Base-by-base conservation (phyloP, 306 rosid genomes). In the Pterocarpus macrocarpus region DNA sequence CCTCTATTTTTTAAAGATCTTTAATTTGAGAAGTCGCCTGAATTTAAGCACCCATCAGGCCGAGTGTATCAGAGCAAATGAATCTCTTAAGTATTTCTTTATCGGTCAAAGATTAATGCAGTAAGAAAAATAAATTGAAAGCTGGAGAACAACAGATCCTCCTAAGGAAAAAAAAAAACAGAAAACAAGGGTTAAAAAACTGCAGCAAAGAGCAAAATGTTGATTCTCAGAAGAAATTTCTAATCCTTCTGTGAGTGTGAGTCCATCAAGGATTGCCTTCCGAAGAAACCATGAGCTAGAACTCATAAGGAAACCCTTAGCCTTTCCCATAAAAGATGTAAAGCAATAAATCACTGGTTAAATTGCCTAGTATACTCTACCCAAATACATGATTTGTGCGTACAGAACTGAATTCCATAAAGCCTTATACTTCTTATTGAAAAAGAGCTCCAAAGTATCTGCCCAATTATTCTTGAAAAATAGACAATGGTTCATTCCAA, bases 11-110 rank as follows among this genome's bases (percentile, higher is more conserved):
- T n/a, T 67, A 17, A 61, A 43, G 14, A 62, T 80, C 34, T 75
- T 63, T 55, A 76, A 16, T 44, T 58, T 59, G 73, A 79, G 62
- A 86, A 64, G 58, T 63, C 36, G 11, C 14, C 10, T 47, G 53
- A 12, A 47, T 47, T 47, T 47, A 11, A 47, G 15, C 53, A 1
- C 15, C n/a, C 53, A 47, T 47, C 15, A 9, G 53, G 5, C 4
- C 9, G 15, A 9, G 53, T 47, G 53, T 47, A 9, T 47, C 80
- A 89, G 93, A 87, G 82, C 69, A 76, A 77, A 64, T 65, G 69
- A 35, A 38, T 28, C 43, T 34, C 44, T 47, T 44, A 9, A 55
- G 22, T 75, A 2, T 10, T 71, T 11, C 41, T 35, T n/a, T 14
- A 8, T 33, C 59, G 45, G 38, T 39, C 32, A 73, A 64, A 65